Percentiles rank a stretch among this genome's conserved stretches.
Evolutionary conservation across 805 yeast genomes (phyloP).

Genomic region (Blastobotrys parvus): DNA sequence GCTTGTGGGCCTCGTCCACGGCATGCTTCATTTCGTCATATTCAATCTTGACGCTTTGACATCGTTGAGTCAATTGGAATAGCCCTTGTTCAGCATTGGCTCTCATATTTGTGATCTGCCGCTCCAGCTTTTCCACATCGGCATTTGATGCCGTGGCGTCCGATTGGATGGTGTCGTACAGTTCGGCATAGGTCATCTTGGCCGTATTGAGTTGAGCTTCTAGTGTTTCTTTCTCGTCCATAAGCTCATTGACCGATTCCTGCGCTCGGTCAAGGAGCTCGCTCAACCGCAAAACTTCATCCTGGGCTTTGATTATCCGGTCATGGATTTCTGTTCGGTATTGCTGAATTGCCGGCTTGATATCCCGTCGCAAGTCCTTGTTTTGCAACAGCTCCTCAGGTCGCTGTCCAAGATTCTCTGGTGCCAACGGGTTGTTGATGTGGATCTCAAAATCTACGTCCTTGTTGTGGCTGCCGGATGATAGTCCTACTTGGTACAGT

Average conservation of each 20-base stretch:
- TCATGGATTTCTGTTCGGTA: conserved; percentile 40
- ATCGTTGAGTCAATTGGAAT: conserved; percentile 40
- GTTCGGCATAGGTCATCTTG: conserved; percentile 47
- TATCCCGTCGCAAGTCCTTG: conserved; percentile 31
- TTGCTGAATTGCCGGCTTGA: conserved; percentile 32
- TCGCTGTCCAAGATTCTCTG: conserved; percentile 38
- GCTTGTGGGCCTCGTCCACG: conserved; percentile 37
- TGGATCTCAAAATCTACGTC: conserved; percentile 33
- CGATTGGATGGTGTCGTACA: conserved; percentile 45
- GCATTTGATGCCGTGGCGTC: conserved; percentile 46
- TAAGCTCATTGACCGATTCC: conserved; percentile 48
- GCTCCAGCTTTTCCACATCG: conserved; percentile 58
- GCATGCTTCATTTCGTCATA: conserved; percentile 42
- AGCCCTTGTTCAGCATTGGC: conserved; percentile 42
- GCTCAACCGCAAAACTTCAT: conserved; percentile 48
- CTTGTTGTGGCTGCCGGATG: conserved; percentile 6
- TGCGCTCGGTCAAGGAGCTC: conserved; percentile 49
- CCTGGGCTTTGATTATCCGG: conserved; percentile 44
- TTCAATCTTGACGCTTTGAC: conserved; percentile 44
- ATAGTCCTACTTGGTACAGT: conserved; percentile 40
- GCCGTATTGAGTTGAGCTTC: conserved; percentile 47
- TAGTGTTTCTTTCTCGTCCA: conserved; percentile 47
- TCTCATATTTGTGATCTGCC: conserved; percentile 45
- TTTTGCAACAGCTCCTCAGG: conserved; percentile 35
- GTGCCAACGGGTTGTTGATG: conserved; percentile 33